These are phyloP conservation scores for Quercus rubra DNA, from an alignment of 306 rosid species.

Conservation along the genomic window DNA sequence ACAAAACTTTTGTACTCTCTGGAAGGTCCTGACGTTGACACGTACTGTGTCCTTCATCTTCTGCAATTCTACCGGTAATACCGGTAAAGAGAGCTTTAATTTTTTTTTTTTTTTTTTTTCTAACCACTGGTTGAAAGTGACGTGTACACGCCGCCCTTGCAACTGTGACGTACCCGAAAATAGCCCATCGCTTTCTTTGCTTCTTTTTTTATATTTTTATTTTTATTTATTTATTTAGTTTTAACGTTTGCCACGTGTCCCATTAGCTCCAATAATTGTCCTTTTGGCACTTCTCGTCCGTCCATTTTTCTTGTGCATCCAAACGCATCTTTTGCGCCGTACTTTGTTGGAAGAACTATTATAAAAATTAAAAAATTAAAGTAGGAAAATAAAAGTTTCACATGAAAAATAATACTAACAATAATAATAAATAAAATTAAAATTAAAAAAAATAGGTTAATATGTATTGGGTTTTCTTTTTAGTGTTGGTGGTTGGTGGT, in stretches of 20 bases:
- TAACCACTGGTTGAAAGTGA: background rate
- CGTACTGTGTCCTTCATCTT: background rate
- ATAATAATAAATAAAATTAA: too few relatives aligned
- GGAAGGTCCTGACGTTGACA: background rate
- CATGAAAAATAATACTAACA: background rate
- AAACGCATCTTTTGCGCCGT: constrained; percentile 1
- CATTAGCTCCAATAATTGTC: background rate
- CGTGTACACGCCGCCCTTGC: background rate
- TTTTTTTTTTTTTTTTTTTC: background rate
- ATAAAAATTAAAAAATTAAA: background rate
- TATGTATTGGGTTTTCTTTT: background rate
- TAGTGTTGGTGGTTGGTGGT: background rate
- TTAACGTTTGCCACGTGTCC: background rate
- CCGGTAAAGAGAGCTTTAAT: background rate
- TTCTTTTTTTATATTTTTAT: background rate
- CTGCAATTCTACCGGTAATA: background rate
- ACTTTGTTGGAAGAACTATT: constrained; percentile 3
- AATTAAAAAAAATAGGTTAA: background rate
- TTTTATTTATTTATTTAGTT: background rate
- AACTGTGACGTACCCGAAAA: background rate
- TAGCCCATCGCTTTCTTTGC: background rate
- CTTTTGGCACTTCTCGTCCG: background rate
- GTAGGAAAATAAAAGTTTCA: background rate
- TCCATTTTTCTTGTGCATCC: background rate
- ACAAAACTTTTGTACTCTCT: background rate